Evolutionary conservation across 78 protist genomes (phyloP), one percentile per base, ranked within the genome.

Genomic region (Mastigamoeba balamuthi): DNA sequence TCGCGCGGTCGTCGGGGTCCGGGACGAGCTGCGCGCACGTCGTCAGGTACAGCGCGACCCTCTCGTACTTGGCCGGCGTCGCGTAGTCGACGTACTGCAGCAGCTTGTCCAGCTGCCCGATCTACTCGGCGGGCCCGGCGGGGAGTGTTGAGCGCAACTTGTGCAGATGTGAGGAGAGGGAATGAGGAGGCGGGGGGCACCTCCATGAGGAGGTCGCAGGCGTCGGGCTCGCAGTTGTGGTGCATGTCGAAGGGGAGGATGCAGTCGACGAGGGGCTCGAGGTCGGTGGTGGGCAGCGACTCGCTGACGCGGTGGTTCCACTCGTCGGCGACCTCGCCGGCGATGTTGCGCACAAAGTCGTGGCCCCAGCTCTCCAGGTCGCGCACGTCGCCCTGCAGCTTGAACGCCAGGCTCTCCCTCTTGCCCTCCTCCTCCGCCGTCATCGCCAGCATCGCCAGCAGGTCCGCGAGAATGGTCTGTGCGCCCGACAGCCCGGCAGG

Each of bases 161-260:
- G 8, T 1, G 9, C 3, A 4, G 39, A 66, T 4, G 4, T 4
- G 8, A 3, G 29, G 23, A 10, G n/a, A 6, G 70, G 4, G 39
- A 37, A 10, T 4, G 29, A 66, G 30, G 17, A 7, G 42, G 27
- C 27, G 6, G 41, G 37, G 28, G 33, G 53, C 1, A 80, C 88
- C 75, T 91, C 99, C 80, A 94, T 74, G 33, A 94, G 68, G 9
- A 96, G 85, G 41, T 96, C 99, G 43, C 96, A 94, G 4, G 98
- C 99, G 1, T 95, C 97, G 29, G 95, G 87, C 76, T 94, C 98
- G 6, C 91, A 91, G 58, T 93, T 89, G 83, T 96, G 96, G 35
- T 41, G 10, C 89, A 96, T 75, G 75, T 83, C 44, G 88, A 78
- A 95, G 3, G 95, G 97, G 6, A 94, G 83, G 38, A 96, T 88